Evolutionary conservation across 2,329 filamentous ascomycete genomes (phyloP).

Genomic region (Fusarium gaditjirri): DNA sequence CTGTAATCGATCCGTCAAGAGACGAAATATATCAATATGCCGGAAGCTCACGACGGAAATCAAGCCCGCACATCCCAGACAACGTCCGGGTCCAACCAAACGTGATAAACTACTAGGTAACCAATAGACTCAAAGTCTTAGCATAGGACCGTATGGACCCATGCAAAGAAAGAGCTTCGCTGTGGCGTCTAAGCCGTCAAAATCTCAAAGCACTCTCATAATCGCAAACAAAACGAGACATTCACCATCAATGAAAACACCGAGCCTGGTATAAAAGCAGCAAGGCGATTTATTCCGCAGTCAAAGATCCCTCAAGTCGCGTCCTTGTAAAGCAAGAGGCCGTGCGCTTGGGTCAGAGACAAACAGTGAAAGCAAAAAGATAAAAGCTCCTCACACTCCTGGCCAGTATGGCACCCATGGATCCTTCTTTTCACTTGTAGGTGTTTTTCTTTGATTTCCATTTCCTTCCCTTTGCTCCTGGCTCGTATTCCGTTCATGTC

Average conservation of each 20-base stretch:
- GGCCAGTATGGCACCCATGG: slow-evolving; percentile 31
- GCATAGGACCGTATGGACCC: no score
- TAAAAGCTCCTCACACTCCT: slow-evolving; percentile 44
- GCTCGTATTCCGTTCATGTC: slow-evolving; percentile 4
- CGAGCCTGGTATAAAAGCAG: neutral
- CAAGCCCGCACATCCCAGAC: neutral
- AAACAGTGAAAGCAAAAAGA: slow-evolving; percentile 42
- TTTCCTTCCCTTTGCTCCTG: slow-evolving; percentile 1
- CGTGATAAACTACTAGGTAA: neutral
- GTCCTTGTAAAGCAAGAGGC: slow-evolving; percentile 32
- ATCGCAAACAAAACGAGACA: neutral
- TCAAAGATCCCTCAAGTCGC: slow-evolving; percentile 35
- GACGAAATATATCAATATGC: neutral
- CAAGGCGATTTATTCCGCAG: slow-evolving; percentile 41
- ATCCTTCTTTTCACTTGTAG: slow-evolving; percentile 38
- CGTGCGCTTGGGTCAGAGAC: slow-evolving; percentile 20
- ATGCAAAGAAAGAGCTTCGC: neutral
- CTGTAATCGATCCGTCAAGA: neutral
- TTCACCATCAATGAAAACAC: neutral
- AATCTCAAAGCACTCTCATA: neutral
- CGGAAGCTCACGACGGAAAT: neutral
- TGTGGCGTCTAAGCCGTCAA: neutral
- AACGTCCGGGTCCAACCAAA: neutral
- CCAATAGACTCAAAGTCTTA: neutral
- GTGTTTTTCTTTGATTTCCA: slow-evolving; percentile 17